A percentile compares a stretch with the other conserved stretches of the same genome.
phyloP scores from a whole-genome alignment of 1,139 yeast genomes.

The Saccharomyces hybrid region DNA sequence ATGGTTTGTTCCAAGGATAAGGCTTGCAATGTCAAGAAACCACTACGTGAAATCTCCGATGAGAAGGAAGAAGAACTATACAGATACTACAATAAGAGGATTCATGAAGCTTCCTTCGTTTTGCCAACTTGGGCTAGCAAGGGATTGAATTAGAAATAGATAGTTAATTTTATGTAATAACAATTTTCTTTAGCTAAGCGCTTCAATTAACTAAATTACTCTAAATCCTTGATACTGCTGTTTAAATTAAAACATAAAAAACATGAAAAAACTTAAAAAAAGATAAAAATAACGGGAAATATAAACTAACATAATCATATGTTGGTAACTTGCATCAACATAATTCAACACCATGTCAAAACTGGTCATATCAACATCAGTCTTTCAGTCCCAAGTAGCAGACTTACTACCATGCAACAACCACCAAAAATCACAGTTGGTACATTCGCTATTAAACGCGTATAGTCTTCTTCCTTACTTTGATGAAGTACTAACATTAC shows the following conservation, averaged over 20 bases:
- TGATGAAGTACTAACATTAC: conserved; percentile 17
- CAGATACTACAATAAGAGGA: conserved; percentile 70
- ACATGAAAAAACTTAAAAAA: neutral
- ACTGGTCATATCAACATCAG: conserved; percentile 23
- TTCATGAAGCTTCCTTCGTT: conserved; percentile 81
- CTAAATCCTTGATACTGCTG: neutral
- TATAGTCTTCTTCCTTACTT: conserved; percentile 21
- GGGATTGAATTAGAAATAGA: conserved; percentile 22
- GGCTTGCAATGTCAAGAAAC: conserved; percentile 52
- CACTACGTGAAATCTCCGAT: conserved; percentile 57
- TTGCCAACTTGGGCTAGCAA: conserved; percentile 79
- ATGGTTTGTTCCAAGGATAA: conserved; percentile 84
- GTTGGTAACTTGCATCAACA: too few relatives aligned
- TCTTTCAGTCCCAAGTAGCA: conserved; percentile 26
- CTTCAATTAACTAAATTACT: neutral
- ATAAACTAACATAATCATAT: too few relatives aligned
- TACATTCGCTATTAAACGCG: conserved; percentile 18
- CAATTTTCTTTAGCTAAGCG: neutral
- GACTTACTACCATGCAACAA: conserved; percentile 30
- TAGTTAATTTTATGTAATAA: neutral
- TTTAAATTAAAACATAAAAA: neutral
- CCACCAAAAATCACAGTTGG: conserved; percentile 21
- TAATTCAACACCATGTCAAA: conserved; percentile 12
- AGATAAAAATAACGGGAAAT: too few relatives aligned
- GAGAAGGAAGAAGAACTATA: conserved; percentile 58